Base-by-base conservation (phyloP, 352 stramenopile genomes). In the Pythium phragmiticola region DNA sequence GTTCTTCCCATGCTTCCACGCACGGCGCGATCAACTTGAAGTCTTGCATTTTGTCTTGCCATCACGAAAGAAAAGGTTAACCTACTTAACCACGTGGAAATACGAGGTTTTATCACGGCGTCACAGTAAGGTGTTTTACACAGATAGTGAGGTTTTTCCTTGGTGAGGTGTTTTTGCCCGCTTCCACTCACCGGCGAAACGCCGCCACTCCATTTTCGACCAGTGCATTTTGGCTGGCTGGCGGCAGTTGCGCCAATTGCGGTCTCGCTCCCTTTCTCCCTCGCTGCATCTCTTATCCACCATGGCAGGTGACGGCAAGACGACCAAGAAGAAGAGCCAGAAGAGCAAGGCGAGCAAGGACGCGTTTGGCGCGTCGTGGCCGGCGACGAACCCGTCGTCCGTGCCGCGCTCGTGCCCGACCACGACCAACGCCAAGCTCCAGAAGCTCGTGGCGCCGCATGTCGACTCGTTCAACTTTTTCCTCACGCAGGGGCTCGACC, bases 391-490 rank as follows among this genome's bases (percentile, higher is more conserved):
- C 60, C 87, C 87, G 68, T 92, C 83, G 58, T 92, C 83, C 8
- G 68, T 75, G 46, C 78, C 87, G 58, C 83, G 84, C 58, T 94
- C 83, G 28, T 83, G 86, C 46, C 87, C 87, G 28, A 65, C 69
- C 16, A 77, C 87, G 59, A 88, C 81, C 51, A 94, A 96, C 78
- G 73, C 74, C 3, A 93, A 90, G 54, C 69, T 96, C 36, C 81
- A 92, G 65, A 87, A 90, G 68, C 85, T 99, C 45, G 95, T 98
- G 47, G 80, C 83, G 52, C 96, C 96, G n/a, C 98, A 99, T 75
- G 81, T 99, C 45, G 94, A 99, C 58, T 98, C 92, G 53, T 99
- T 99, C 80, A 97, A 99, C 75, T 99, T 97, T 66, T 98, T 99
- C 66, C 73, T 99, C 6, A 93, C 96, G 19, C 84, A 98, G 42